Base-by-base conservation (phyloP, 176 grass and related monocot species). In the Poa annua region DNA sequence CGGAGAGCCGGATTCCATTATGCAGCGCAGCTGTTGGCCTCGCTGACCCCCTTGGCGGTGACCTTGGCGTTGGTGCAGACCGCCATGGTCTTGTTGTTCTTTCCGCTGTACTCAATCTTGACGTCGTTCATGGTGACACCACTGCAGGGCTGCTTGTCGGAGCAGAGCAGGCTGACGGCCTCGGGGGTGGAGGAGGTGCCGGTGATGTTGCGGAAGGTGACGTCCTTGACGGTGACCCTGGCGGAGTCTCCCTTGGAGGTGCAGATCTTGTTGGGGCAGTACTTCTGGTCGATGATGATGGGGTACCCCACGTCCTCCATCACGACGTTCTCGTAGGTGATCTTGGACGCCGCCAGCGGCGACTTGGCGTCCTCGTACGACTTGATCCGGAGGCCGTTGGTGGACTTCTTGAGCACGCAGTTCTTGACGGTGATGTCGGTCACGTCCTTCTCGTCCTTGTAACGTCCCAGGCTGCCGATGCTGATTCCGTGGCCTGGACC, bases 401-500 rank as follows among this genome's bases (percentile, higher is more conserved):
- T 69, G 7, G 80, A 88, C 11, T 74, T 81, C 29, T 81, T 86
- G 32, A 95, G 64, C 8, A 71, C 49, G 66, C 90, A 95, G 85
- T 92, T 80, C 77, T 88, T 80, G 47, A 92, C 90, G 14, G n/a
- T 79, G 26, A 95, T 6, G 53, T 79, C 90, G 2, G 57, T 84
- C 1, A 95, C 93, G 21, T 95, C 93, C 63, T 90, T 90, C 79
- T 95, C 93, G 24, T 92, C 78, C 71, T 42, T 51, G 80, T 92
- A 95, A 60, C 88, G 85, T 6, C 89, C 87, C 4, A 95, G 59
- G 75, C 90, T 92, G 26, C 93, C 93, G 3, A 94, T 12, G 60
- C 86, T 92, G 75, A 95, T 95, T 42, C 93, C 93, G 24, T 95
- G 90, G 44, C 93, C 90, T 6, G 90, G 93, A 11, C 93, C 91